These are phyloP conservation scores for Pythium rishiriense DNA, from an alignment of 352 stramenopile genomes.

Conservation along the genomic window DNA sequence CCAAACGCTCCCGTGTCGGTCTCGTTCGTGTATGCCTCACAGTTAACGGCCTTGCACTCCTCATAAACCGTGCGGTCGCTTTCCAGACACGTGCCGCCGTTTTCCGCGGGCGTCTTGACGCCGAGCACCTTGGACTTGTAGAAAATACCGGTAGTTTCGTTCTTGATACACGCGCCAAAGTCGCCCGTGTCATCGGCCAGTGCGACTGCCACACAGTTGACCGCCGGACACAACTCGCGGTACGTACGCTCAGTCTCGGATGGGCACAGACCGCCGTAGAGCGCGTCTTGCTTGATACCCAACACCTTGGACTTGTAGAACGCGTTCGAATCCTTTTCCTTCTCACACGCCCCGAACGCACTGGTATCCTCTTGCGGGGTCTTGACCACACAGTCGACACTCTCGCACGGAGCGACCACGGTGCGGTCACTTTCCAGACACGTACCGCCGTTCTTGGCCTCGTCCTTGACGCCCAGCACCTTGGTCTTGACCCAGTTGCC, in stretches of 20 bases:
- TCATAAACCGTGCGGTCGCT: background rate
- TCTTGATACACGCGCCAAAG: background rate
- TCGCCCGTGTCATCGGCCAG: background rate
- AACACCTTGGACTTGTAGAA: conserved; percentile 6
- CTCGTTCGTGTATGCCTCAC: background rate
- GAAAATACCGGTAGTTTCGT: background rate
- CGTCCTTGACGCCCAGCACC: background rate
- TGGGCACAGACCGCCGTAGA: conserved; percentile 2
- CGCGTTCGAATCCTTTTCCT: background rate
- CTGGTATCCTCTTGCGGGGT: background rate
- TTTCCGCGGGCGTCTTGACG: background rate
- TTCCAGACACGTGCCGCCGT: background rate
- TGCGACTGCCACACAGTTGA: background rate
- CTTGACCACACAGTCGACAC: conserved; percentile 3
- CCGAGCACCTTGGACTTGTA: background rate
- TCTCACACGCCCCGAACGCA: background rate
- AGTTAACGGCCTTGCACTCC: background rate
- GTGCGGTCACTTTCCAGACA: background rate
- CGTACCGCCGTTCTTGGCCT: background rate
- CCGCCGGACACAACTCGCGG: background rate
- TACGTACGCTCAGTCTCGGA: background rate
- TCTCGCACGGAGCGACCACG: background rate
- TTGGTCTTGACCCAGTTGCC: background rate
- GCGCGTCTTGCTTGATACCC: background rate
- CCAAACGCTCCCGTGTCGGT: background rate